These are phyloP conservation scores for Clathrus columnatus DNA, from an alignment of 768 basidiomycete species.

Conservation along the genomic window DNA sequence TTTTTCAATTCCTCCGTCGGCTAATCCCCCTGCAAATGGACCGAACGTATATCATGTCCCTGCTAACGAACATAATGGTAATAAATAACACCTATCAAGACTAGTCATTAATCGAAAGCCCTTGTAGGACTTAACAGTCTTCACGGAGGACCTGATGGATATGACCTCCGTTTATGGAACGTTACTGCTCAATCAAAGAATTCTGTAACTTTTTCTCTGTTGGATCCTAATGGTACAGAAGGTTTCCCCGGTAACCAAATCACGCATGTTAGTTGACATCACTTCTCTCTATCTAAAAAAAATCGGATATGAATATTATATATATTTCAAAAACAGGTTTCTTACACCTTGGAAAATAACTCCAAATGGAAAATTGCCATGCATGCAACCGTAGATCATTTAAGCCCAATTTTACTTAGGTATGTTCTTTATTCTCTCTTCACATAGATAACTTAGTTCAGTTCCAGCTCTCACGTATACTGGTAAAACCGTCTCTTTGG, in stretches of 20 bases:
- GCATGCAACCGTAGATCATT: not conserved
- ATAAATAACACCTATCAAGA: conserved; percentile 16
- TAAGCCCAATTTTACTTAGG: conserved; percentile 5
- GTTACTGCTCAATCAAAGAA: conserved; percentile 32
- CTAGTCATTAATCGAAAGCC: not conserved
- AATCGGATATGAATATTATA: not conserved
- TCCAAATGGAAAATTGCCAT: not conserved
- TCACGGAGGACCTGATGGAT: conserved; percentile 49
- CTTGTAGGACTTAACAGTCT: conserved; percentile 35
- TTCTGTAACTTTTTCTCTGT: conserved; percentile 44
- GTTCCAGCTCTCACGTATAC: not conserved
- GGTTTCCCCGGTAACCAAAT: conserved; percentile 41
- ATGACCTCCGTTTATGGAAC: conserved; percentile 51
- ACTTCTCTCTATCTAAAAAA: not conserved
- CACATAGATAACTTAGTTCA: not conserved
- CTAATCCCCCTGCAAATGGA: conserved; percentile 32
- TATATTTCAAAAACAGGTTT: conserved; percentile 5
- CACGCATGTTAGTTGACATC: conserved; percentile 1
- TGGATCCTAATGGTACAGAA: conserved; percentile 40
- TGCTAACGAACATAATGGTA: conserved; percentile 42
- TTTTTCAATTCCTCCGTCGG: conserved; percentile 46
- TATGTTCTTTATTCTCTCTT: not conserved
- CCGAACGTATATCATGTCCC: conserved; percentile 43
- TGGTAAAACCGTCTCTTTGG: not conserved
- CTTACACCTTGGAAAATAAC: conserved; percentile 12